Conservation (phyloP, 1,284 basidiomycete species). For the Ganoderma sinense region DNA sequence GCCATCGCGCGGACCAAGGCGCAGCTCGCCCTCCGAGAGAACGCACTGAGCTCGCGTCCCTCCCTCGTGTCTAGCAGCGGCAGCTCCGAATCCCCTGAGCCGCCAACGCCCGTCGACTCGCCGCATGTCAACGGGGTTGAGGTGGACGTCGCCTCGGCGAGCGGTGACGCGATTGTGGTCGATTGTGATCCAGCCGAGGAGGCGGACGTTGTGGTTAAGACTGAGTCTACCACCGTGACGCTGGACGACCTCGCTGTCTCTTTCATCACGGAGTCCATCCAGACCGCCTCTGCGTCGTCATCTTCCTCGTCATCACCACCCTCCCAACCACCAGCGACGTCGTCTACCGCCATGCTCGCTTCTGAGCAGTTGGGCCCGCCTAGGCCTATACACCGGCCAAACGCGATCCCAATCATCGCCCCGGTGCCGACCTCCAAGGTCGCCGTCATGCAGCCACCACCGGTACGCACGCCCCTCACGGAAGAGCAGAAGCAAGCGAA, state of each 20-base stretch:
- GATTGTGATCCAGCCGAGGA: not conserved
- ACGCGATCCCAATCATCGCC: not conserved
- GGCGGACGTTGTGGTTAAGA: slow-evolving; percentile 12
- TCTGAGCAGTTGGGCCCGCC: not conserved
- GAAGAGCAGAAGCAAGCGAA: slow-evolving; percentile 45
- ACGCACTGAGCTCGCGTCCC: slow-evolving; percentile 7
- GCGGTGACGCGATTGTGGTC: not conserved
- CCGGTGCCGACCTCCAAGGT: not conserved
- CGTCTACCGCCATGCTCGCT: slow-evolving; percentile 4
- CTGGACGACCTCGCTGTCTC: slow-evolving; percentile 60
- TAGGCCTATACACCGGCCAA: not conserved
- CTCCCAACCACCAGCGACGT: not conserved
- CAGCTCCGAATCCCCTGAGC: slow-evolving; percentile 26
- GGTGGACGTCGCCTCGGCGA: not conserved
- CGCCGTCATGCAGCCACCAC: not conserved
- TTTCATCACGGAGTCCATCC: slow-evolving; percentile 62
- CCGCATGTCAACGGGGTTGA: not conserved
- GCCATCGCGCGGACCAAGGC: slow-evolving; percentile 19
- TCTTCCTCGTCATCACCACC: slow-evolving; percentile 4
- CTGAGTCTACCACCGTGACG: slow-evolving; percentile 13
- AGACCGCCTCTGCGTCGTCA: slow-evolving; percentile 37
- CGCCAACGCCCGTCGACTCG: slow-evolving; percentile 17
- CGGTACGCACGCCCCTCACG: slow-evolving; percentile 6
- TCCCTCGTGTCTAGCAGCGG: slow-evolving; percentile 17
- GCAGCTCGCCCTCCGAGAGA: slow-evolving; percentile 7